A percentile compares a stretch with the other conserved stretches of the same genome.
These are phyloP conservation scores for Saprolegnia diclina DNA, from an alignment of 352 stramenopile species.

Conservation along the genomic window DNA sequence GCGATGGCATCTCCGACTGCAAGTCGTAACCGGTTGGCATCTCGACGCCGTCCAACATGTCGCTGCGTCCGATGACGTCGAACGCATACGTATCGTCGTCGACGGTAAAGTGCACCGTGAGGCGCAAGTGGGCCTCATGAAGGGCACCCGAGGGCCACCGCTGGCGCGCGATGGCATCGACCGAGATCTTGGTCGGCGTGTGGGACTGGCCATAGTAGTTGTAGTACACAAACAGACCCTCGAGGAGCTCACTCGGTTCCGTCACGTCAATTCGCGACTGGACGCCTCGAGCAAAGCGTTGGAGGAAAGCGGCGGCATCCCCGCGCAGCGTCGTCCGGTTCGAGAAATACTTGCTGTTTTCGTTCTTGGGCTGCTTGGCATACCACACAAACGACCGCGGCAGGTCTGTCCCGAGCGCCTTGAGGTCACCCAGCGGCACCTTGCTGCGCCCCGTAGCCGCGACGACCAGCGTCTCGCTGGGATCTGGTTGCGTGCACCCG, in stretches of 20 bases:
- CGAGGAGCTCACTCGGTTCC: not conserved
- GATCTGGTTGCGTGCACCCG: slow-evolving; percentile 46
- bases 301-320: not conserved
- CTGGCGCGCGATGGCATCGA: not conserved
- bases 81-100: not conserved
- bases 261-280: not conserved
- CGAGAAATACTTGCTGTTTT: not conserved
- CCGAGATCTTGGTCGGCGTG: not conserved
- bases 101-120: slow-evolving; percentile 1
- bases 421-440: slow-evolving; percentile 48
- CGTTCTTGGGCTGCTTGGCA: not conserved
- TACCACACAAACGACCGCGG: slow-evolving; percentile 30
- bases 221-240: not conserved
- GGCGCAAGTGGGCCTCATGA: not conserved
- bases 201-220: not conserved
- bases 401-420: slow-evolving; percentile 37
- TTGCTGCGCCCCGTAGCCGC: slow-evolving; percentile 48
- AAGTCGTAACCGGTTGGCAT: not conserved
- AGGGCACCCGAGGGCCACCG: no score
- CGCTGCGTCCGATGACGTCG: not conserved
- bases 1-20: not conserved
- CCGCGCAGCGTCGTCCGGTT: not conserved
- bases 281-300: not conserved
- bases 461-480: slow-evolving; percentile 37
- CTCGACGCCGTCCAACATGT: not conserved